Conservation (phyloP, 768 basidiomycete species). For the Xerocomellus chrysenteron region DNA sequence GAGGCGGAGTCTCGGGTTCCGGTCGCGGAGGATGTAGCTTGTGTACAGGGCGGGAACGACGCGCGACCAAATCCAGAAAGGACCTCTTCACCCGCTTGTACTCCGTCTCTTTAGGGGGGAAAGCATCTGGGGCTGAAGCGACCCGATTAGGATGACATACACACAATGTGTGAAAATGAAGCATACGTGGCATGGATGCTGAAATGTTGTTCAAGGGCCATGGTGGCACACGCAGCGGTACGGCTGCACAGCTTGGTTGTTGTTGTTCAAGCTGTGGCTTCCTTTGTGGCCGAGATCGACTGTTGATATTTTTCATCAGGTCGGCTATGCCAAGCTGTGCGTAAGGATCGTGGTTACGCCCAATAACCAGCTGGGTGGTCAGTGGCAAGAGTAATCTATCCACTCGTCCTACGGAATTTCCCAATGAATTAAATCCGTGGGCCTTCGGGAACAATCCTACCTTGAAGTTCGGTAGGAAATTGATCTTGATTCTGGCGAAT, state of each 20-base stretch:
- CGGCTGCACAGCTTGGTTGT: constrained; percentile 11
- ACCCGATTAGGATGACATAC: constrained; percentile 9
- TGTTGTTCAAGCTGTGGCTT: constrained; percentile 18
- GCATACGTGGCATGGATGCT: constrained; percentile 39
- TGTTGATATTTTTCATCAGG: constrained; percentile 20
- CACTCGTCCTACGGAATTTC: constrained; percentile 28
- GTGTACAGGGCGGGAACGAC: constrained; percentile 27
- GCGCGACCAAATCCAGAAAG: neutral
- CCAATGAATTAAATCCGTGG: constrained; percentile 3
- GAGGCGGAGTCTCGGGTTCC: constrained; percentile 6
- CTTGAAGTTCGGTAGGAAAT: constrained; percentile 28
- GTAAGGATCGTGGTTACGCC: constrained; percentile 29
- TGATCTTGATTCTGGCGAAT: constrained; percentile 32
- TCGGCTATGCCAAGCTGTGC: constrained; percentile 37
- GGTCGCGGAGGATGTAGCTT: constrained; percentile 22
- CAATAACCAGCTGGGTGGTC: constrained; percentile 30
- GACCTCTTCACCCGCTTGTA: constrained; percentile 16
- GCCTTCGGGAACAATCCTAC: constrained; percentile 9
- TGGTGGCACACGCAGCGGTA: constrained; percentile 18
- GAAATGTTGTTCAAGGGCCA: constrained; percentile 26
- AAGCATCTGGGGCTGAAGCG: constrained; percentile 40
- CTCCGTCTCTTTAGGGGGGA: constrained; percentile 23
- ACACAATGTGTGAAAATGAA: neutral
- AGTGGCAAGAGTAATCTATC: constrained; percentile 35
- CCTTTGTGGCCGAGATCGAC: constrained; percentile 14